Percentiles rank a stretch among this genome's conserved stretches.
Conservation (phyloP, 2,329 filamentous ascomycete genomes). For the Coniosporium tulheliwenetii region DNA sequence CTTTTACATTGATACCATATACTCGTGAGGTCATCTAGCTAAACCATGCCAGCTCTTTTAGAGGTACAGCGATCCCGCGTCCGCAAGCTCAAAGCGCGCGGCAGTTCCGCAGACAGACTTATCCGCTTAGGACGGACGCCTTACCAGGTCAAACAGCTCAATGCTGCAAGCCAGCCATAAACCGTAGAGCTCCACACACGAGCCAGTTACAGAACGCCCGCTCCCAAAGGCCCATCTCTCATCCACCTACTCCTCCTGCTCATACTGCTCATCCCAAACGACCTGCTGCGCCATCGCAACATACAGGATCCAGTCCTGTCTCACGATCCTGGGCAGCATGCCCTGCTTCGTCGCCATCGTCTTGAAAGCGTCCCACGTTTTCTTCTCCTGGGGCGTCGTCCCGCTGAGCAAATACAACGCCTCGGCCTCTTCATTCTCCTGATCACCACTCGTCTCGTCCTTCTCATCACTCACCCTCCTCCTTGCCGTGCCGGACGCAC, state of each 20-base stretch:
- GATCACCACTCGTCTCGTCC: conserved; percentile 37
- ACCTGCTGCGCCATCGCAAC: conserved; percentile 80
- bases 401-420: conserved; percentile 68
- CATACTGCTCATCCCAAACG: conserved; percentile 14
- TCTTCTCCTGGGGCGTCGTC: conserved; percentile 47
- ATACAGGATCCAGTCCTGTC: conserved; percentile 78
- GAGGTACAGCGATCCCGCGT: too few species aligned
- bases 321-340: conserved; percentile 68
- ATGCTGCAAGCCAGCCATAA: too few species aligned
- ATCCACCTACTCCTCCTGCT: conserved; percentile 6
- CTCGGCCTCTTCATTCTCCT: conserved; percentile 38
- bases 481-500: conserved; percentile 28
- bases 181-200: too few species aligned
- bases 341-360: conserved; percentile 64
- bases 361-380: conserved; percentile 65
- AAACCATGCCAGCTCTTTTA: too few species aligned
- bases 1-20: too few species aligned
- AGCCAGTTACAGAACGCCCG: not conserved
- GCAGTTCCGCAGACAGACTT: too few species aligned
- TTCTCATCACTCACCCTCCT: conserved; percentile 36
- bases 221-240: not conserved
- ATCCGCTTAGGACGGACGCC: too few species aligned
- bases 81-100: too few species aligned
- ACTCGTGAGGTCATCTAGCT: too few species aligned
- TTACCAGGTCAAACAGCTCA: too few species aligned